Conservation (phyloP, 257 asterid species). For the Lycium ferocissimum region DNA sequence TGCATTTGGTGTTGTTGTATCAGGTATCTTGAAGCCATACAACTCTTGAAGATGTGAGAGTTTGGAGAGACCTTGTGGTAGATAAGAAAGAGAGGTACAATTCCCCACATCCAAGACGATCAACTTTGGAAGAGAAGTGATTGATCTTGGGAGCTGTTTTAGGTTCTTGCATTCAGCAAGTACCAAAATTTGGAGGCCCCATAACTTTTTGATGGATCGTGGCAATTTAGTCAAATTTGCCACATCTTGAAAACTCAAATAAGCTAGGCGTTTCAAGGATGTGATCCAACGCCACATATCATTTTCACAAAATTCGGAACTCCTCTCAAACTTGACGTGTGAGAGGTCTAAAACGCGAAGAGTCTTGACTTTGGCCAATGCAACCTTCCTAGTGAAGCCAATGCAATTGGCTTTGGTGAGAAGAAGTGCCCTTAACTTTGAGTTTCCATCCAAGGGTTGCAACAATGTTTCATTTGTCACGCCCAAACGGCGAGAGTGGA, state of each 20-base stretch:
- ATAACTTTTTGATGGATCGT: slow-evolving; percentile 31
- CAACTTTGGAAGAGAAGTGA: slow-evolving; percentile 31
- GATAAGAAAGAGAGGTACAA: slow-evolving; percentile 30
- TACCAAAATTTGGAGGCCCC: slow-evolving; percentile 42
- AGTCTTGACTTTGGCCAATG: slow-evolving; percentile 39
- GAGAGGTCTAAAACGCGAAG: slow-evolving; percentile 46
- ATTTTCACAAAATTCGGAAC: neutral
- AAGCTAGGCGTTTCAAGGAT: slow-evolving; percentile 39
- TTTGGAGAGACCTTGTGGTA: slow-evolving; percentile 38
- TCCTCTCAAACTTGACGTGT: slow-evolving; percentile 23
- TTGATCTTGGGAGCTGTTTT: slow-evolving; percentile 17
- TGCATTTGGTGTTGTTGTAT: neutral
- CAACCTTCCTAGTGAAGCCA: slow-evolving; percentile 21
- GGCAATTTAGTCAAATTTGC: slow-evolving; percentile 32
- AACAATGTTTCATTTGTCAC: slow-evolving; percentile 30
- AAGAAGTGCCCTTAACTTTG: slow-evolving; percentile 40
- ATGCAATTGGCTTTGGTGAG: slow-evolving; percentile 19
- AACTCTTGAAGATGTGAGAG: slow-evolving; percentile 41
- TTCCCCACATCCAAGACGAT: slow-evolving; percentile 40
- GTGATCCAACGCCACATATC: slow-evolving; percentile 45
- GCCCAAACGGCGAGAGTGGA: slow-evolving; percentile 36
- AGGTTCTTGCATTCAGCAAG: slow-evolving; percentile 36
- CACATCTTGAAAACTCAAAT: slow-evolving; percentile 36
- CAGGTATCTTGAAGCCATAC: slow-evolving; percentile 40
- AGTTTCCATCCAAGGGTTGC: slow-evolving; percentile 22